A percentile compares a stretch with the other conserved stretches of the same genome.
phyloP scores from a whole-genome alignment of 2,329 filamentous ascomycete genomes.

The Teratosphaeria zuluensis region DNA sequence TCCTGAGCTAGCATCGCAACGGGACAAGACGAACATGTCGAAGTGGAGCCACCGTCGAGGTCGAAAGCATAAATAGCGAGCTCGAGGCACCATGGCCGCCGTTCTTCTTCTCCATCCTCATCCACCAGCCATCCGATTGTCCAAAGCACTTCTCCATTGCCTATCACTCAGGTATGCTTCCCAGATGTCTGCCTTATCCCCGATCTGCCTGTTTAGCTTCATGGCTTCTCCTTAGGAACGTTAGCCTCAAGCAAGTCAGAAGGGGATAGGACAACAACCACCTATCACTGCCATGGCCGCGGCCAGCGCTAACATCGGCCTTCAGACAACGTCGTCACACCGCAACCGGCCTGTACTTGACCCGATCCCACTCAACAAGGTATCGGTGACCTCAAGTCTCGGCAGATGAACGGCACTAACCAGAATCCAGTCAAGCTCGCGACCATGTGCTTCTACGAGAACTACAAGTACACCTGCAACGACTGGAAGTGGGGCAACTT shows the following conservation, averaged over 20 bases:
- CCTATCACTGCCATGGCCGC: neutral
- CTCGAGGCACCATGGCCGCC: constrained; percentile 1
- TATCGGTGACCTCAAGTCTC: neutral
- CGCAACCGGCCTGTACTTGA: neutral
- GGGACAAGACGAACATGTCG: neutral
- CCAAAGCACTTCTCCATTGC: neutral
- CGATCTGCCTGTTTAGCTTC: neutral
- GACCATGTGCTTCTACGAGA: constrained; percentile 90
- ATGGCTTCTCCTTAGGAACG: neutral
- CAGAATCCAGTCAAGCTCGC: neutral
- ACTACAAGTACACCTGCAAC: constrained; percentile 73
- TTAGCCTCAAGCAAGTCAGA: neutral
- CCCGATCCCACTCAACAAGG: neutral
- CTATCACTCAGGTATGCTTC: neutral
- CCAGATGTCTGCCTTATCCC: neutral
- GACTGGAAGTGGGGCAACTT: constrained; percentile 96
- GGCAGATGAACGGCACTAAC: neutral
- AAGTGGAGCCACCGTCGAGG: constrained; percentile 1
- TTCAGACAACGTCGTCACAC: neutral
- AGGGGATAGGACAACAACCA: neutral
- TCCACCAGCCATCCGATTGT: constrained; percentile 10
- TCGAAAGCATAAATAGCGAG: constrained; percentile 24
- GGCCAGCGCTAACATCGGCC: neutral
- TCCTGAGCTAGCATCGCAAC: constrained; percentile 1
- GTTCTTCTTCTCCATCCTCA: constrained; percentile 8